Evolutionary conservation across 176 grass and related monocot genomes (phyloP).

Genomic region (Phoenix roebelenii): DNA sequence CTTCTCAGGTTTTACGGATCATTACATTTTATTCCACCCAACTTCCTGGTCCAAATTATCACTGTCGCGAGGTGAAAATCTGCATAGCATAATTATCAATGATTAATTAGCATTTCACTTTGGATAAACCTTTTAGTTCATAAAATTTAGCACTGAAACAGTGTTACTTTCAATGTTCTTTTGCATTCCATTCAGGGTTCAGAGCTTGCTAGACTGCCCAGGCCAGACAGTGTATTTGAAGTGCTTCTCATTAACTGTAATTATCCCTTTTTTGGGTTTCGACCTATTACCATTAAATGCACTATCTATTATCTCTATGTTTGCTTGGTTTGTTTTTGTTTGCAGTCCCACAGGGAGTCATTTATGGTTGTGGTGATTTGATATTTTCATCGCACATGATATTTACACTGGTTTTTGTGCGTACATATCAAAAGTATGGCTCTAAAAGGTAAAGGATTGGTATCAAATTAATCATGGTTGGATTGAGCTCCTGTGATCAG

Average conservation of each 20-base stretch:
- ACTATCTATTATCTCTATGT: background rate
- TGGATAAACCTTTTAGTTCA: background rate
- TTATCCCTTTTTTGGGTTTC: background rate
- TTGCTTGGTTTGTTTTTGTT: conserved; percentile 8
- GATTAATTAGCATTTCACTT: background rate
- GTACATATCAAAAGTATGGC: conserved; percentile 89
- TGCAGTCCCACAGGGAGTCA: conserved; percentile 83
- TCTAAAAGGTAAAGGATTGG: conserved; percentile 52
- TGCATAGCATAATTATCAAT: background rate
- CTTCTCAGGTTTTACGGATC: conserved; percentile 86
- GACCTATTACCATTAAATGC: conserved; percentile 14
- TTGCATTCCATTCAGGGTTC: conserved; percentile 52
- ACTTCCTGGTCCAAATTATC: conserved; percentile 98
- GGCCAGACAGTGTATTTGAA: conserved; percentile 66
- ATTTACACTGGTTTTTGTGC: conserved; percentile 89
- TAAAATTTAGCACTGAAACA: background rate
- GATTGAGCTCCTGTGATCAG: too few species aligned
- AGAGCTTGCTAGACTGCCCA: conserved; percentile 60
- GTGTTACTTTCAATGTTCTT: background rate
- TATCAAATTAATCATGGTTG: too few species aligned
- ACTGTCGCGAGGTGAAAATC: conserved; percentile 81
- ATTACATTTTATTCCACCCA: conserved; percentile 96
- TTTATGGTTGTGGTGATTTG: conserved; percentile 91
- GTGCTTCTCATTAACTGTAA: conserved; percentile 89
- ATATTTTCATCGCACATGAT: conserved; percentile 99